Evolutionary conservation across 257 asterid genomes (phyloP), one percentile per base, ranked within the genome.

Genomic region (Nicotiana tomentosiformis): DNA sequence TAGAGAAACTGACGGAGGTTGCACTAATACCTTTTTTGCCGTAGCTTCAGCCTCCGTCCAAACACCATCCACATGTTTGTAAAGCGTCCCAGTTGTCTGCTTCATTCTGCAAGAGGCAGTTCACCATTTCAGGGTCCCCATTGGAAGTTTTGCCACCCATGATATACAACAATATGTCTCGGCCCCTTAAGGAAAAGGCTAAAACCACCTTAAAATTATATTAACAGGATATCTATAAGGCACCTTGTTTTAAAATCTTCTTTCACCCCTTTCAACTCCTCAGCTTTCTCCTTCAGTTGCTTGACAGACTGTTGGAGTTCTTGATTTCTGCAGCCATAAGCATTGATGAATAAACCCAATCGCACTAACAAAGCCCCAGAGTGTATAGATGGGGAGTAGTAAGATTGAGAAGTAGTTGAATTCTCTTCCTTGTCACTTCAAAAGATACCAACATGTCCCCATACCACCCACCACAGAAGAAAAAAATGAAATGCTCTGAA

Each of bases 101-200:
- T 94, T 96, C 81, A 97, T 93, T 96, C 99, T 96, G 98, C 99
- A 94, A 90, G 94, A 90, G 92, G 94, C 93, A 93, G 90, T 91
- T 94, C 97, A 96, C 90, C 94, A 91, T 89, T 95, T 96, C 98
- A 95, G 96, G 91, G 90, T 87, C 89, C 92, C 90, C 90, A 91
- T 79, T 90, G 88, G 91, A 91, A 86, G 88, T 88, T 92, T 97
- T 92, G 92, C 95, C 94, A 91, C 97, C 95, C 92, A 93, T 93
- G 98, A 95, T 97, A 93, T 95, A 95, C 98, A 92, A 90, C 67
- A 70, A 97, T 94, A 95, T 94, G 98, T 89, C 98, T 95, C 94
- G 92, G 98, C 98, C 96, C 83, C 83, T 86, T 86, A 58, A 81
- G 77, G 67, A 85, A 86, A 84, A 85, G 86, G 80, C 32, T 69